Evolutionary conservation across 805 yeast genomes (phyloP).

Genomic region (Schizosaccharomyces lindneri): DNA sequence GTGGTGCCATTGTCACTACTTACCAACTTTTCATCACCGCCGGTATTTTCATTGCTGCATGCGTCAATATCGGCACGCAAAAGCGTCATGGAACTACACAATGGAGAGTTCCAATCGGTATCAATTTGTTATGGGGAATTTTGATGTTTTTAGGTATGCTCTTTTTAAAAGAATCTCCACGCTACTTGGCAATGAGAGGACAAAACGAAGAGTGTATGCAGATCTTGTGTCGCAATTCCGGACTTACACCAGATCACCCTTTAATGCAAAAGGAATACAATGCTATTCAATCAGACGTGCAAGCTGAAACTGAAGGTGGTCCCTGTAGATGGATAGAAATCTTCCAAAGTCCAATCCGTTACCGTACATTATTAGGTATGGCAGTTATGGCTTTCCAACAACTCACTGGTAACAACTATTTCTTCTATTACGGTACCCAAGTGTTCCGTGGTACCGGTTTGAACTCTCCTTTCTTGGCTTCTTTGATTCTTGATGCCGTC

Average conservation of each 20-base stretch:
- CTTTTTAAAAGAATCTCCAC: conserved; percentile 52
- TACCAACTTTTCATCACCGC: conserved; percentile 52
- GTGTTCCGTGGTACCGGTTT: conserved; percentile 20
- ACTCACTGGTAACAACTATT: conserved; percentile 40
- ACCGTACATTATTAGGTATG: conserved; percentile 18
- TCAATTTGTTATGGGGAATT: conserved; percentile 46
- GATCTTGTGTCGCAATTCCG: conserved; percentile 24
- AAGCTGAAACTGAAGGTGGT: conserved; percentile 25
- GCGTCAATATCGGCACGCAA: conserved; percentile 45
- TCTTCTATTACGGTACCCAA: conserved; percentile 38
- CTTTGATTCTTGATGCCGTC: conserved; percentile 29
- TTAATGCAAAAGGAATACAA: conserved; percentile 15
- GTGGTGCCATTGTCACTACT: conserved; percentile 54
- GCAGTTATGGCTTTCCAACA: conserved; percentile 31
- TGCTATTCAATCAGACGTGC: conserved; percentile 22
- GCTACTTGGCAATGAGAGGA: conserved; percentile 37
- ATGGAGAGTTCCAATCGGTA: conserved; percentile 42
- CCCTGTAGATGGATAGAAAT: conserved; percentile 27
- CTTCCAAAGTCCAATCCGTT: conserved; percentile 18
- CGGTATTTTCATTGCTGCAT: conserved; percentile 45
- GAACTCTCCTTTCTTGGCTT: conserved; percentile 17
- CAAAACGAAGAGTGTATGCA: conserved; percentile 29
- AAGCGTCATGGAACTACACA: conserved; percentile 21
- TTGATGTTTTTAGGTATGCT: conserved; percentile 36
- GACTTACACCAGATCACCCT: conserved; percentile 10